These are phyloP conservation scores for Venturia asperata DNA, from an alignment of 2,329 filamentous ascomycete species.

Conservation along the genomic window DNA sequence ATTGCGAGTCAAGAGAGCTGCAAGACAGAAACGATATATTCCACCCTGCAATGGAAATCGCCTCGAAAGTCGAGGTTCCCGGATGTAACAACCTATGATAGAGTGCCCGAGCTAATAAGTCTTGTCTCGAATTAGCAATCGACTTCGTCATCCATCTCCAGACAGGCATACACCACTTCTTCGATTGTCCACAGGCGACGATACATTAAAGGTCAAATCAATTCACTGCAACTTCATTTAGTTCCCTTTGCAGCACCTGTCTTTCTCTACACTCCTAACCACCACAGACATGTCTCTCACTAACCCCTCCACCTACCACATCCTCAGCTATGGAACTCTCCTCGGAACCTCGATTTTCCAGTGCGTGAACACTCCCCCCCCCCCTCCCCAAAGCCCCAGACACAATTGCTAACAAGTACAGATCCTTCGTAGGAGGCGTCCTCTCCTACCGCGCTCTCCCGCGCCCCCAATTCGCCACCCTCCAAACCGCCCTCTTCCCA, in stretches of 20 bases:
- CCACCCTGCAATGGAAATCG: too few species aligned
- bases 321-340: constrained; percentile 80
- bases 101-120: background rate
- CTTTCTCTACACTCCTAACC: background rate
- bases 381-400: background rate
- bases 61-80: too few species aligned
- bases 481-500: constrained; percentile 77
- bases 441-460: constrained; percentile 71
- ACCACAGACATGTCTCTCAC: constrained; percentile 38
- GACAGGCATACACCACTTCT: background rate
- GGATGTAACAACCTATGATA: background rate
- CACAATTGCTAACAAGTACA: constrained; percentile 28
- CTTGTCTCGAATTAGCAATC: constrained; percentile 2
- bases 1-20: too few species aligned
- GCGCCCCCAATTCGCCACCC: constrained; percentile 69
- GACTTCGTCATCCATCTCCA: background rate
- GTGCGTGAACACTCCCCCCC: background rate
- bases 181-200: too few species aligned
- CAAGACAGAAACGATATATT: too few species aligned
- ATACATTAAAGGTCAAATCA: too few species aligned
- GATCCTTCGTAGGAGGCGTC: constrained; percentile 70
- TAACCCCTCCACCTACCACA: constrained; percentile 66
- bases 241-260: background rate
- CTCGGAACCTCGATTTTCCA: constrained; percentile 75
- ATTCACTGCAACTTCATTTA: background rate